Evolutionary conservation across 768 basidiomycete genomes (phyloP), one percentile per base, ranked within the genome.

Genomic region (Lyophyllum atratum): DNA sequence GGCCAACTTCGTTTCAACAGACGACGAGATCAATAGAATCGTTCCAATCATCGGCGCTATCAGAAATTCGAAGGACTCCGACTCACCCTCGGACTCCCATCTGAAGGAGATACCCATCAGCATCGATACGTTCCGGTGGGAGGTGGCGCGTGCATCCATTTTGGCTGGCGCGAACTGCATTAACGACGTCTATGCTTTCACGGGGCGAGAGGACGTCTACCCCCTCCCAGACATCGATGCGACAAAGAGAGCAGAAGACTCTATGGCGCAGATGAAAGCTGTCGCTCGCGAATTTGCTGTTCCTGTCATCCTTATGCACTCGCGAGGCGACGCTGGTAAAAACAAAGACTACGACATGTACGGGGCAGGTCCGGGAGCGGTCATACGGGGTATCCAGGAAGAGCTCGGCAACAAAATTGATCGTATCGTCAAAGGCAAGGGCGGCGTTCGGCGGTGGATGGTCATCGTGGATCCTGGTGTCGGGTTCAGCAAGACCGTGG

Each of bases 281-380:
- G 69, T 86, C 24, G 86, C 88, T 26, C 79, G 86, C 33, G 75
- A 81, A 28, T 74, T 85, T 43, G 82, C 81, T 5, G 89, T 90
- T 0, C 95, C 95, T 0, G 87, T 95, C 48, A 76, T 98, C 10
- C 71, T 98, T 56, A 98, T 98, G 96, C 96, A 99, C 70, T 94
- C 93, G 0, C 79, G 95, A 3, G 95, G 93, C 0, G 90, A 92
- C 54, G 91, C 92, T 0, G 85, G 87, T 15, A 63, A 76, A 59
- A 82, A 94, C 76, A 92, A 92, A 74, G 79, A 86, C 59, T 87
- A 87, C 63, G 64, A 62, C 15, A 62, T 52, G 53, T 83, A 87
- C 66, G 24, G 60, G 10, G 77, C 74, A 28, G 69, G 68, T 22
- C 52, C 64, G 10, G 78, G 74, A 0, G 72, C 80, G 0, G 84